phyloP scores from a whole-genome alignment of 2,329 filamentous ascomycete species.

The Cladophialophora bantiana region DNA sequence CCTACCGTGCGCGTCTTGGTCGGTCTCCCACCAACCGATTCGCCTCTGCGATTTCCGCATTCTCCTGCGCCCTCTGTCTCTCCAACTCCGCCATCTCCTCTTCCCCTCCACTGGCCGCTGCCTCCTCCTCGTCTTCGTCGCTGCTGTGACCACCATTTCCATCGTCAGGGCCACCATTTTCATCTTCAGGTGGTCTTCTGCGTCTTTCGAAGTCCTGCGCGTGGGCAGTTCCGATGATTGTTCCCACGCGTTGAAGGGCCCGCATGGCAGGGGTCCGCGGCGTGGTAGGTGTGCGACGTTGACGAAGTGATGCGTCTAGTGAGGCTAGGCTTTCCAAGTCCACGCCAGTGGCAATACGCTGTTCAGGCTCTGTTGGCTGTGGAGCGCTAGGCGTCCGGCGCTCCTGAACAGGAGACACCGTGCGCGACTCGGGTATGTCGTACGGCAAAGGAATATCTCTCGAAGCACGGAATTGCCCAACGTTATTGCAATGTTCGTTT shows the following conservation, averaged over 20 bases:
- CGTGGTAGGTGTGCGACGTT: conserved; percentile 41
- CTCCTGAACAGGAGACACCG: conserved; percentile 25
- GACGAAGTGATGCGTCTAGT: conserved; percentile 26
- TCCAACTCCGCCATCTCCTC: conserved; percentile 25
- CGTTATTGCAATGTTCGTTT: conserved; percentile 95
- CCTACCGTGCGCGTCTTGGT: neutral
- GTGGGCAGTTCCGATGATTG: conserved; percentile 82
- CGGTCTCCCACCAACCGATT: conserved; percentile 8
- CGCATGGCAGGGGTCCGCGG: conserved; percentile 41
- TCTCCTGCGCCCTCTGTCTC: conserved; percentile 17
- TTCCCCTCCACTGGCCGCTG: conserved; percentile 21
- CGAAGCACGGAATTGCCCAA: conserved; percentile 86
- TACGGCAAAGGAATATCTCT: conserved; percentile 89
- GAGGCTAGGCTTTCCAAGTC: conserved; percentile 38
- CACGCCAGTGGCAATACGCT: conserved; percentile 31
- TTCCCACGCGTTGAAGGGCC: conserved; percentile 60
- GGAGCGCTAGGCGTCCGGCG: conserved; percentile 14
- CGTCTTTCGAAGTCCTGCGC: conserved; percentile 91
- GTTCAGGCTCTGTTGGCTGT: conserved; percentile 18
- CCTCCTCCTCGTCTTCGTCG: conserved; percentile 24
- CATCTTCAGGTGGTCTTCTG: conserved; percentile 54
- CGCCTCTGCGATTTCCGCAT: conserved; percentile 10
- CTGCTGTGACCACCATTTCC: conserved; percentile 19
- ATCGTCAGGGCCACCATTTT: conserved; percentile 47
- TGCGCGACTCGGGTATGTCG: conserved; percentile 32